phyloP scores from a whole-genome alignment of 1,139 yeast species.

The Neolecta irregularis region DNA sequence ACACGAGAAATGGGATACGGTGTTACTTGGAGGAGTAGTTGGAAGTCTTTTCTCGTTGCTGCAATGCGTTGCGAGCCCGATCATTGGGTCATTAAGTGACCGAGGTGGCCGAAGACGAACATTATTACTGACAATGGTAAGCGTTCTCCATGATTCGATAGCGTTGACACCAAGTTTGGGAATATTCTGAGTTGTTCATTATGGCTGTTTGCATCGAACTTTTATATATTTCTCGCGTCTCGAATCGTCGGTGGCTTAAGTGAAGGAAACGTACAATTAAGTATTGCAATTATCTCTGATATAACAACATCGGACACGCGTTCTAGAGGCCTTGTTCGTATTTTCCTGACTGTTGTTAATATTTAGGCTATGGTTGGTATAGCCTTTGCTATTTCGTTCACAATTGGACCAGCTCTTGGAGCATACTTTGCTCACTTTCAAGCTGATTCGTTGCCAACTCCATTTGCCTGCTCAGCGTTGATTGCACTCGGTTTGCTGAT shows the following conservation, averaged over 20 bases:
- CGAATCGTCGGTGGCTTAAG: conserved; percentile 10
- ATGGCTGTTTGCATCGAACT: conserved; percentile 12
- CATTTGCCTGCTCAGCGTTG: conserved; percentile 8
- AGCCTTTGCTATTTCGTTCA: conserved; percentile 10
- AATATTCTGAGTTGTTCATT: conserved; percentile 9
- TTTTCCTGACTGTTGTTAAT: too few relatives aligned
- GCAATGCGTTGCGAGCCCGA: conserved; percentile 10
- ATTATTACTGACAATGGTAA: conserved; percentile 7
- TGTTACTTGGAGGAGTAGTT: conserved; percentile 10
- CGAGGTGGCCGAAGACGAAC: conserved; percentile 7
- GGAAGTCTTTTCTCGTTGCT: conserved; percentile 10
- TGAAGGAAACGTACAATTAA: conserved; percentile 10
- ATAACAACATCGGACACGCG: conserved; percentile 10
- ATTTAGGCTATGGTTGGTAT: conserved; percentile 12
- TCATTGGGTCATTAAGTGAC: conserved; percentile 8
- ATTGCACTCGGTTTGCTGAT: conserved; percentile 7
- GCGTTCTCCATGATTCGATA: too few relatives aligned
- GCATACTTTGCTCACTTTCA: conserved; percentile 10
- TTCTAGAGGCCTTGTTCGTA: conserved; percentile 9
- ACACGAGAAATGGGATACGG: conserved; percentile 9
- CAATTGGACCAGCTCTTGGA: conserved; percentile 11
- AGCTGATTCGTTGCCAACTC: conserved; percentile 8
- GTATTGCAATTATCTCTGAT: conserved; percentile 11
- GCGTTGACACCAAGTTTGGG: too few relatives aligned
- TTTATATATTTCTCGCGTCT: conserved; percentile 7